Conservation (phyloP, 108 stramenopile species). For the Seminavis robusta region DNA sequence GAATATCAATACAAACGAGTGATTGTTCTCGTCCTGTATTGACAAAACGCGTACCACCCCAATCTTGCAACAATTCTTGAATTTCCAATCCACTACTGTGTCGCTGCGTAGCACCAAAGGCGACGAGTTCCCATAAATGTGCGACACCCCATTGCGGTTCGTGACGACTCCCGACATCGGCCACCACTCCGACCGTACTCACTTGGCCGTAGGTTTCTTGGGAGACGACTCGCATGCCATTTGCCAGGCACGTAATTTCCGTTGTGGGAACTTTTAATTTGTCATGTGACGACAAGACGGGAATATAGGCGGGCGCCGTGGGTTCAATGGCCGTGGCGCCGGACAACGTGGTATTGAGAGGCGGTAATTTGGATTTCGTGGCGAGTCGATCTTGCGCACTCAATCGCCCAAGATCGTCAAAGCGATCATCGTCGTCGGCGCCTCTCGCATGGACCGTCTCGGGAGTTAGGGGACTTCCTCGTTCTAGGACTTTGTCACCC, state of each 20-base stretch:
- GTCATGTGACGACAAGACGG: conserved; percentile 45
- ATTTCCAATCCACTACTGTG: conserved; percentile 41
- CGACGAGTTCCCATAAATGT: conserved; percentile 91
- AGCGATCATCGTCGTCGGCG: too few relatives aligned
- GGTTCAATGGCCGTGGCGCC: conserved; percentile 24
- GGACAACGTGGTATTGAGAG: not conserved
- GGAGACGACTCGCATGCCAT: conserved; percentile 87
- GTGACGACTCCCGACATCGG: conserved; percentile 75
- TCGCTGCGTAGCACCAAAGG: conserved; percentile 73
- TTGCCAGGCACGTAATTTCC: conserved; percentile 67
- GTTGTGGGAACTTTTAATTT: conserved; percentile 60
- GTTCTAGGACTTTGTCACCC: too few relatives aligned
- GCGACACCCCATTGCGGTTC: conserved; percentile 74
- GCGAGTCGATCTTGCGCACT: conserved; percentile 1
- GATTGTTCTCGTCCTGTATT: conserved; percentile 87
- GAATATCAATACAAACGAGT: conserved; percentile 88
- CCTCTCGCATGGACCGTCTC: too few relatives aligned
- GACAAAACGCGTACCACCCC: conserved; percentile 80
- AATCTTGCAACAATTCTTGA: conserved; percentile 45
- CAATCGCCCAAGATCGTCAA: too few relatives aligned
- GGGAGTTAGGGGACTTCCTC: too few relatives aligned
- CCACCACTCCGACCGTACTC: conserved; percentile 67
- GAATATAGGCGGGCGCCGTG: conserved; percentile 45
- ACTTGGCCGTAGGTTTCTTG: conserved; percentile 84
- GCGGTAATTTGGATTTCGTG: not conserved